Evolutionary conservation across 2,329 filamentous ascomycete species (phyloP), one percentile per base, ranked within the genome.

Genomic region (Aspergillus arachidicola): DNA sequence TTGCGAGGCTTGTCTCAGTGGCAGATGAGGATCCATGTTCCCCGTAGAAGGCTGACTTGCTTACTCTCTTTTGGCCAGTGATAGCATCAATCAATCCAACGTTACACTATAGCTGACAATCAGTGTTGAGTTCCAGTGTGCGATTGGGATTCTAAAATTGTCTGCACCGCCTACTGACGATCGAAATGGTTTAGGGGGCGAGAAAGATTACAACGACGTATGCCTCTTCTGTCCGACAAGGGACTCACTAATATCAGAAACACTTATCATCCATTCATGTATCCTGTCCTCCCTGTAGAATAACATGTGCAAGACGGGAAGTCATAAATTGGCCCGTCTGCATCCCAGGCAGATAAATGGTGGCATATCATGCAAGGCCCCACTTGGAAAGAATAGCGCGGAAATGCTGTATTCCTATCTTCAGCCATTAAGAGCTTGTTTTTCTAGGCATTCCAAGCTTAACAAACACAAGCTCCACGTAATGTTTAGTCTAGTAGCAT

Each of bases 1-100:
- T 41, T 38, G 51, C 32, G 32, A 55, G 30, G n/a, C 11, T 41
- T 55, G 51, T 55, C 51, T 55, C 51, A 55, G n/a, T 38, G 21
- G 32, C 21, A 38, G 51, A 55, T 26, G 32, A 19, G 2, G 9
- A 23, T 32, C 48, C 28, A 51, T n/a, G 28, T 4, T 51, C 16
- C 14, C 14, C 16, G 9, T 14, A 12, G 19, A 51, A n/a, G 19
- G 14, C 7, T 30, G 26, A 30, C 14, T 10, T 16, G 9, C 14
- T 30, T 19, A 19, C 6, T n/a, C 2, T 1, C 3, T 30, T 16
- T 1, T 21, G 19, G 4, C 48, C 16, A n/a, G 16, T 34, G 7
- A 51, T 6, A 2, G 32, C 0, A 0, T 6, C n/a, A 16, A 19
- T 3, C 11, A 12, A 9, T 6, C 43, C 43, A 46, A 23, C 4